phyloP scores from a whole-genome alignment of 208 protist genomes.

The Trypanosoma mega region DNA sequence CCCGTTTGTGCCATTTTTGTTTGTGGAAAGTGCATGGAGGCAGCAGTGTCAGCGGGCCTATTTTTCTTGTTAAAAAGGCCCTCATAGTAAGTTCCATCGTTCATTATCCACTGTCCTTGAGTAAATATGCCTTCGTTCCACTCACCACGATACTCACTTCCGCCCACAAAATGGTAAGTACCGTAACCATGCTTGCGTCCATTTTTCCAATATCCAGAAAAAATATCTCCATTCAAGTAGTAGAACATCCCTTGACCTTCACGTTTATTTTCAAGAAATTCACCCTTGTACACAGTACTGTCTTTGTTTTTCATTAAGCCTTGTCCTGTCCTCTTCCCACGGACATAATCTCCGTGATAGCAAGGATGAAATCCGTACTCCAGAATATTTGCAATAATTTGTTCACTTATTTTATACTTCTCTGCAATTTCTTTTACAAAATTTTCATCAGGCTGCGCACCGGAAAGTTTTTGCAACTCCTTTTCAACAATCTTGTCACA shows the following conservation, averaged over 20 bases:
- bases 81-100: conserved; percentile 86
- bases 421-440: conserved; percentile 35
- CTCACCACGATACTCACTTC: conserved; percentile 82
- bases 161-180: conserved; percentile 84
- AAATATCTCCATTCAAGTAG: conserved; percentile 91
- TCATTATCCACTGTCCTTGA: conserved; percentile 89
- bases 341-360: conserved; percentile 87
- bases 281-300: conserved; percentile 88
- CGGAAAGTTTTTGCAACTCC: conserved; percentile 43
- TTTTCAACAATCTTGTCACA: conserved; percentile 74
- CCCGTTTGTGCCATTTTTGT: conserved; percentile 72
- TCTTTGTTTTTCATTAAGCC: conserved; percentile 93
- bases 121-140: conserved; percentile 77
- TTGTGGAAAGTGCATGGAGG: conserved; percentile 74
- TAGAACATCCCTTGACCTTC: conserved; percentile 91
- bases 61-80: conserved; percentile 89
- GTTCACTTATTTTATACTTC: conserved; percentile 55
- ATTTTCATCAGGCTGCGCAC: conserved; percentile 24
- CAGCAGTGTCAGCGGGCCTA: conserved; percentile 65
- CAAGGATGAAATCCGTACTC: conserved; percentile 77
- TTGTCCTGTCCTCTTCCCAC: conserved; percentile 70
- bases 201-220: conserved; percentile 83
- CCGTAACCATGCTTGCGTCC: conserved; percentile 85
- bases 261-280: conserved; percentile 87
- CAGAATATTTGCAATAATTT: conserved; percentile 63